These are phyloP conservation scores for Stachybotrys elegans DNA, from an alignment of 2,329 filamentous ascomycete genomes.

Conservation along the genomic window DNA sequence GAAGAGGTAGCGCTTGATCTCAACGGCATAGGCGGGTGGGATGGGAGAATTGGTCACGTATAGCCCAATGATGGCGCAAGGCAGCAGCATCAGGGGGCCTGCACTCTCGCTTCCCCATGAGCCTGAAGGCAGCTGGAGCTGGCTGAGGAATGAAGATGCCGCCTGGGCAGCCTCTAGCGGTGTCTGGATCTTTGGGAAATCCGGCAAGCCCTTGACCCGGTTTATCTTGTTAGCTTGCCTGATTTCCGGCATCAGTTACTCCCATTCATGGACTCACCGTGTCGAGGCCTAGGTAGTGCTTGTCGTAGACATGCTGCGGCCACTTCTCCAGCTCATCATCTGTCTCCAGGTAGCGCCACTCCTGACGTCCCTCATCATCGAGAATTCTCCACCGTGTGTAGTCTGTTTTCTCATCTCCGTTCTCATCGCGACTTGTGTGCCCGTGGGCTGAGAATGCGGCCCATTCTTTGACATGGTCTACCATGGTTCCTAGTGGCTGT, in stretches of 20 bases:
- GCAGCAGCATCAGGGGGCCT: background rate
- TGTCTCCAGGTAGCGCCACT: constrained; percentile 1
- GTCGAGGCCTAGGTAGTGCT: background rate
- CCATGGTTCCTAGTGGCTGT: background rate
- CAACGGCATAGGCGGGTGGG: background rate
- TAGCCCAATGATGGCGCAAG: background rate
- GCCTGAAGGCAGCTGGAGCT: background rate
- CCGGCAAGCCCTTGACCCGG: background rate
- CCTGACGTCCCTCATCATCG: background rate
- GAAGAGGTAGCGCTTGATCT: background rate
- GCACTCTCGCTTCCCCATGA: background rate
- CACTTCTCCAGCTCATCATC: background rate
- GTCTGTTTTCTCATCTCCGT: background rate
- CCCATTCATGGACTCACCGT: background rate
- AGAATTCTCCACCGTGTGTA: background rate
- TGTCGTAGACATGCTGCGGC: background rate
- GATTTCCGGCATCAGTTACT: background rate
- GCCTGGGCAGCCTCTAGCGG: background rate
- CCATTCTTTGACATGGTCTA: background rate
- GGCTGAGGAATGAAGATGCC: background rate
- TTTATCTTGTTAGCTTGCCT: background rate
- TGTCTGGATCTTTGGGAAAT: background rate
- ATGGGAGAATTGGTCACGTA: background rate
- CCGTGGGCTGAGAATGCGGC: background rate
- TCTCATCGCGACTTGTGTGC: background rate